Conservation (phyloP, 495 filamentous ascomycete genomes). For the Glonium stellatum region DNA sequence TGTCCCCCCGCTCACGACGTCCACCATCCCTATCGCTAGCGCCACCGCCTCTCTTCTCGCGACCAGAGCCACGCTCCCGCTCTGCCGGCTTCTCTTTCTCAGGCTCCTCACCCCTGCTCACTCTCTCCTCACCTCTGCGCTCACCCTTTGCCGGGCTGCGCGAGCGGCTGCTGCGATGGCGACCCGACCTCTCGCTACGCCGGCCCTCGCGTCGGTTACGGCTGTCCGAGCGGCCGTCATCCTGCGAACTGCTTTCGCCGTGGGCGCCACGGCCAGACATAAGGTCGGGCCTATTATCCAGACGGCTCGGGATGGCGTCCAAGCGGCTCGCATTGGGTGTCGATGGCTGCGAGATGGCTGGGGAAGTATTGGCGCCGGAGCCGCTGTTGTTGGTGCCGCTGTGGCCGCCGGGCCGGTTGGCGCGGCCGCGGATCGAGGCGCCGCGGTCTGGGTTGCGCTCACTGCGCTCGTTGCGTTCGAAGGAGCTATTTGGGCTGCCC, state of each 20-base stretch:
- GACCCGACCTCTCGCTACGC: slow-evolving; percentile 17
- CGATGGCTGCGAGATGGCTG: slow-evolving; percentile 2
- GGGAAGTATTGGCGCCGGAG: slow-evolving; percentile 1
- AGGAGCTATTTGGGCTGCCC: no score
- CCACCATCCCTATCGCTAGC: slow-evolving; percentile 1
- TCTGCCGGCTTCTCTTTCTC: not conserved
- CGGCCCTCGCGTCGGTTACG: slow-evolving; percentile 16
- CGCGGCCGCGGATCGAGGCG: slow-evolving; percentile 6
- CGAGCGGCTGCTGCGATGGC: slow-evolving; percentile 17
- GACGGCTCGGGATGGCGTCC: not conserved
- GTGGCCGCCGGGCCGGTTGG: not conserved
- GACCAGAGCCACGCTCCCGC: slow-evolving; percentile 4
- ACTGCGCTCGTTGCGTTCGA: slow-evolving; percentile 1
- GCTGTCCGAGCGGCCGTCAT: slow-evolving; percentile 18
- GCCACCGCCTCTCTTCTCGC: slow-evolving; percentile 2
- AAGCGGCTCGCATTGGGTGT: not conserved
- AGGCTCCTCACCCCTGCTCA: not conserved
- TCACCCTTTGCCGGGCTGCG: slow-evolving; percentile 13
- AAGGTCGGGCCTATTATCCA: slow-evolving; percentile 9
- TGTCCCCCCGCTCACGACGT: not conserved
- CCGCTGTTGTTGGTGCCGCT: not conserved
- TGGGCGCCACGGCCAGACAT: slow-evolving; percentile 1
- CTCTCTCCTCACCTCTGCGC: slow-evolving; percentile 9
- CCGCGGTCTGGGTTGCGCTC: slow-evolving; percentile 1
- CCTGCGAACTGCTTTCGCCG: slow-evolving; percentile 3